phyloP scores from a whole-genome alignment of 192 early-diverging fungal species.

The Entophlyctis luteolus region DNA sequence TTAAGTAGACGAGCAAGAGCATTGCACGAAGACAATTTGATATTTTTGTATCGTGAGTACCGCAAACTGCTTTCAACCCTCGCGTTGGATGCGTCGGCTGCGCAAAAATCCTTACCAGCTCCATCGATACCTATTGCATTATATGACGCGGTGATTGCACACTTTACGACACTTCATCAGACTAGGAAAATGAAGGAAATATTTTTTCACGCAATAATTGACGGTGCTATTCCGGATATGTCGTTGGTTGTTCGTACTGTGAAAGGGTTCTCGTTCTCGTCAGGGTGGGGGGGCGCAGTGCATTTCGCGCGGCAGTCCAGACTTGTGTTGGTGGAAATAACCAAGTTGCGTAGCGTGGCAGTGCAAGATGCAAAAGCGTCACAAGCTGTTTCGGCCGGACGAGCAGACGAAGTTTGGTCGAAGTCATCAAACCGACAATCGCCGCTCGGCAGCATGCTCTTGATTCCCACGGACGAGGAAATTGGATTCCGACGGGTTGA shows the following conservation, averaged over 20 bases:
- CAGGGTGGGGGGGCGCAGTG: background rate
- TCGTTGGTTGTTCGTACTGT: conserved; percentile 10
- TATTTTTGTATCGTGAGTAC: conserved; percentile 1
- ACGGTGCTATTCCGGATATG: background rate
- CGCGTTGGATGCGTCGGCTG: background rate
- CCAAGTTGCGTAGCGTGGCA: background rate
- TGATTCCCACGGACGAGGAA: background rate
- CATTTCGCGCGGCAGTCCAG: background rate
- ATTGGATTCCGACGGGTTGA: background rate
- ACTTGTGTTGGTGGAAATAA: background rate
- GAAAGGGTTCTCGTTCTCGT: background rate
- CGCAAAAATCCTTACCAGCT: background rate
- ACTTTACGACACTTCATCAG: background rate
- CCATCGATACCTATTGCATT: background rate
- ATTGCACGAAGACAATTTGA: background rate
- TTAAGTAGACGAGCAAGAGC: background rate
- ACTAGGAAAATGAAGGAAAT: background rate
- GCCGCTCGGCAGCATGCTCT: background rate
- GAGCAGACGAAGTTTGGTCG: background rate
- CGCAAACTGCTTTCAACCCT: background rate
- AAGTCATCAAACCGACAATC: background rate
- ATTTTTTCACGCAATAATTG: background rate
- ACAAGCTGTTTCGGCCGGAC: background rate
- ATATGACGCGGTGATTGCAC: conserved; percentile 19
- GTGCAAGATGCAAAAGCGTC: background rate